These are phyloP conservation scores for Volvariella volvacea DNA, from an alignment of 1,284 basidiomycete species.

Conservation along the genomic window DNA sequence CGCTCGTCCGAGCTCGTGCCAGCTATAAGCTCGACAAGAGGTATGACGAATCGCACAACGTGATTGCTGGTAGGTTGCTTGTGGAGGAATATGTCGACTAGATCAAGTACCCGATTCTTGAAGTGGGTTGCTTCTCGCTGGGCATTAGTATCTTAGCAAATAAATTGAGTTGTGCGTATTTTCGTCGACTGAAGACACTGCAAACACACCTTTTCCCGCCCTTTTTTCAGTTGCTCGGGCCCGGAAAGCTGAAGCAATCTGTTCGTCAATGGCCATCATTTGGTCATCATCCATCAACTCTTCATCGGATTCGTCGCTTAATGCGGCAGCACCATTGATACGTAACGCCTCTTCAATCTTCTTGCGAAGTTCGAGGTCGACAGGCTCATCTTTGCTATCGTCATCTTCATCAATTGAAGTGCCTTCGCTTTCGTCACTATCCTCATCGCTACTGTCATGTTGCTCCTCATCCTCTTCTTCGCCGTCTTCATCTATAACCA, in stretches of 20 bases:
- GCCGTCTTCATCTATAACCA: slow-evolving; percentile 37
- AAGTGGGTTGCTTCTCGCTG: slow-evolving; percentile 87
- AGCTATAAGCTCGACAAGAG: slow-evolving; percentile 71
- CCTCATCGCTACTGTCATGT: slow-evolving; percentile 30
- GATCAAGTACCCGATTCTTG: slow-evolving; percentile 91
- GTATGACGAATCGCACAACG: slow-evolving; percentile 63
- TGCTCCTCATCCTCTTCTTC: slow-evolving; percentile 29
- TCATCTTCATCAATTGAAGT: slow-evolving; percentile 38
- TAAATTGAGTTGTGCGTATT: slow-evolving; percentile 1
- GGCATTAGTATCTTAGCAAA: slow-evolving; percentile 44
- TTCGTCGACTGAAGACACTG: slow-evolving; percentile 13
- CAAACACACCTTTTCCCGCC: slow-evolving; percentile 47
- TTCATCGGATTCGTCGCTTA: slow-evolving; percentile 48
- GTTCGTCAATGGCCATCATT: slow-evolving; percentile 95
- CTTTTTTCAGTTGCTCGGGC: slow-evolving; percentile 58
- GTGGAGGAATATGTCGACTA: slow-evolving; percentile 80
- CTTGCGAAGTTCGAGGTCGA: slow-evolving; percentile 65
- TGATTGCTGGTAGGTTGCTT: slow-evolving; percentile 68
- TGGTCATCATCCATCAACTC: slow-evolving; percentile 92
- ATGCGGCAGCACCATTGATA: slow-evolving; percentile 62
- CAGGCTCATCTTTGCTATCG: slow-evolving; percentile 45
- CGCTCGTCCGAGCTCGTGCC: slow-evolving; percentile 68
- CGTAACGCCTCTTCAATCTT: slow-evolving; percentile 77
- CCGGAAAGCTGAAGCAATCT: slow-evolving; percentile 86
- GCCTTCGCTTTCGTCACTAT: slow-evolving; percentile 29